Evolutionary conservation across 2,329 filamentous ascomycete species (phyloP), one percentile per base, ranked within the genome.

Genomic region (Colletotrichum zoysiae): DNA sequence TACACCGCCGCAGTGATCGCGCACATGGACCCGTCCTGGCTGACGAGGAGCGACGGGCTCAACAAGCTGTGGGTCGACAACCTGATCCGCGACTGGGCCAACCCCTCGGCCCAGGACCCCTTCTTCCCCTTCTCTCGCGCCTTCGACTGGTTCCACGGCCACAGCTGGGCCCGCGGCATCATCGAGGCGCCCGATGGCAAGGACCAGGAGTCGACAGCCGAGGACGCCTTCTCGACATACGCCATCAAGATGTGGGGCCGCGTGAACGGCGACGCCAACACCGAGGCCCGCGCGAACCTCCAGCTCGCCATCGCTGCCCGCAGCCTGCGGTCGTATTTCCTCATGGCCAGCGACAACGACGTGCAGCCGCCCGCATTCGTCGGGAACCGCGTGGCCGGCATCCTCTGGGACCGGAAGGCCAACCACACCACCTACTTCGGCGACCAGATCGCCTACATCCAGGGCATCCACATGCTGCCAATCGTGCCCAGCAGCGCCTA

Each of bases 71-170:
- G 89, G 84, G 89, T 95, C 70, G 93, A 96, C 79, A 90, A 88
- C 76, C 84, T 97, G 44, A 90, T 95, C 44, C 90, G 94, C 65
- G 94, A 97, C 75, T 80, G 86, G 55, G 89, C 93, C 55, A 95
- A 95, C 80, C 89, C 93, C 0, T 88, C 86, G 70, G 77, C 84
- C 0, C 78, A 85, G 14, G 93, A 95, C 76, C 84, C 85, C 11
- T 89, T 87, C 74, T 96, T 95, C 81, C 93, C 94, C 0, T 91
- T 93, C 74, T 93, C 86, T 26, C 87, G 94, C 53, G 87, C 85
- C 57, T 97, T 96, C 77, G 94, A 96, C 80, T 96, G 92, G 92
- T 97, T 89, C 80, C 89, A 94, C 77, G 94, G 94, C 1, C 94
- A 97, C 83, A 93, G 90, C 57, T 95, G 93, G 92, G 93, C 93